Base-by-base conservation (phyloP, 2,329 filamentous ascomycete genomes). In the Cadophora sp. region DNA sequence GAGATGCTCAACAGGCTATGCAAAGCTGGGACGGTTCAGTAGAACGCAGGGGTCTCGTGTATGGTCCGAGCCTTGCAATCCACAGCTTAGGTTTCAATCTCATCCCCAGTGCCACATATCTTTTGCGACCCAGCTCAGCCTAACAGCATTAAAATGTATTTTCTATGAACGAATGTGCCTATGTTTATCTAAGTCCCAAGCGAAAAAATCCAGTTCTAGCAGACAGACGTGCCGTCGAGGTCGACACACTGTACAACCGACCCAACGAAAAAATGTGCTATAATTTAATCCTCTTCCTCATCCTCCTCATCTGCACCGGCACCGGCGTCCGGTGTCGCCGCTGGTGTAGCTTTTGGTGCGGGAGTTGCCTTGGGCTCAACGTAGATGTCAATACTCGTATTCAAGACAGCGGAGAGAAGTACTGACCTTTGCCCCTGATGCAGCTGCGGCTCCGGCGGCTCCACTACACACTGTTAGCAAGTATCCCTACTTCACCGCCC, bases 311-410 rank as follows among this genome's bases (percentile, higher is more conserved):
- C 55, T 22, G 43, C 56, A 3, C 43, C 31, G 16, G 43, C 31
- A 37, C 31, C 56, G 1, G 31, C 31, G 27, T 16, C 34, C 43
- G 56, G n/a, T 37, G 29, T 37, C 5, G 56, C 22, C 6, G 56
- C 56, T 26, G 56, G 56, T 26, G 56, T 58, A 0, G 55, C 55
- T 37, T 58, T 37, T 43, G 56, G 56, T 37, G 51, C 29, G 19
- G 51, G 11, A 14, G 26, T 55, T 55, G 51, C 14, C 51, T 55
- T 55, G 24, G 51, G 51, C 51, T 55, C n/a, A n/a, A 31, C 2
- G 4, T 31, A 7, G 51, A 22, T 58, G 31, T 58, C 29, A 58
- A 19, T 14, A 58, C 40, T 8, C 12, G 11, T 37, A 43, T 48
- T 48, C 43, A 48, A 19, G 2, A 8, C 9, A 37, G 34, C 34